Conservation (phyloP, 176 grass and related monocot genomes). For the Raddia distichophylla region DNA sequence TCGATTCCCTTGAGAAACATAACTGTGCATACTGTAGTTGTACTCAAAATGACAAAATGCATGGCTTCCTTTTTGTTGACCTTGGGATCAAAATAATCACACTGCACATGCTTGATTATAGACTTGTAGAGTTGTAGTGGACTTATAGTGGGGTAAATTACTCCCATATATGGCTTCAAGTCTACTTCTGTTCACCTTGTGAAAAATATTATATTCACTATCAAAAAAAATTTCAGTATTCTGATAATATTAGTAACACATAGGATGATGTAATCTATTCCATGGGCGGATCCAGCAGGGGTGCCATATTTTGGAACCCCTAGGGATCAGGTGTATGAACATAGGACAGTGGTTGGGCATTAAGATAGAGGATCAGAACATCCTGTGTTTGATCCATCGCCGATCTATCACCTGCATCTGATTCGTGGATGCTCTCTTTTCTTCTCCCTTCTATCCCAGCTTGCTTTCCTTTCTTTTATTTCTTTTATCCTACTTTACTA, state of each 20-base stretch:
- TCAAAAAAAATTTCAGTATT: neutral
- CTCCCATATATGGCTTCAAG: neutral
- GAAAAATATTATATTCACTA: neutral
- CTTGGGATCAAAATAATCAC: neutral
- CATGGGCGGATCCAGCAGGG: neutral
- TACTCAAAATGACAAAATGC: too few relatives aligned
- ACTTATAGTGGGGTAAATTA: neutral
- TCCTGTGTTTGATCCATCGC: too few relatives aligned
- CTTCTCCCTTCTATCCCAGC: too few relatives aligned
- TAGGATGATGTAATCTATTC: neutral
- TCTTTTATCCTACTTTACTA: too few relatives aligned
- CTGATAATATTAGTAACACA: neutral
- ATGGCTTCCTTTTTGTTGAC: neutral
- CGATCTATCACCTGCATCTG: too few relatives aligned
- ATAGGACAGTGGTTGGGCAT: too few relatives aligned
- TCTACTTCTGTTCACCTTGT: neutral
- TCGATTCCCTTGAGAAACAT: neutral
- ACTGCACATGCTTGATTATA: constrained; percentile 1
- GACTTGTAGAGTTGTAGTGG: neutral
- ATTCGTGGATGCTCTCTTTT: too few relatives aligned
- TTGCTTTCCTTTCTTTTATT: too few relatives aligned
- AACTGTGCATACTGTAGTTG: neutral
- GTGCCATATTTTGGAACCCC: too few relatives aligned
- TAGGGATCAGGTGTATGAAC: too few relatives aligned
- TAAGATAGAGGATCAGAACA: too few relatives aligned